Conservation (phyloP, 2,329 filamentous ascomycete species). For the Ophiocordyceps camponoti-saundersi region DNA sequence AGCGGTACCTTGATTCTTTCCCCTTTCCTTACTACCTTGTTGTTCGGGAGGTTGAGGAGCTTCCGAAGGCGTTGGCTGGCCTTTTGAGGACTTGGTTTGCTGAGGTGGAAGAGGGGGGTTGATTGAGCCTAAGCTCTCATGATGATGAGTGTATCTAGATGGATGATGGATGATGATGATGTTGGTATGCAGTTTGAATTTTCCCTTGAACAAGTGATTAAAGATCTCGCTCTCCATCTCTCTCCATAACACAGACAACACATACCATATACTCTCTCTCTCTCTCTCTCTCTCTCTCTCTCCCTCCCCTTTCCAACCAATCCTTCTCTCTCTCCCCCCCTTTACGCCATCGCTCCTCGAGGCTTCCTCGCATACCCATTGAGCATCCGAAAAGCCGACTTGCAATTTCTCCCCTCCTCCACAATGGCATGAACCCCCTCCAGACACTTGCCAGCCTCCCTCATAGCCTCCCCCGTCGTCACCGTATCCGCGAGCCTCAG, state of each 20-base stretch:
- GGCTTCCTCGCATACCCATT: conserved; percentile 50
- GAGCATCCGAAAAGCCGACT: conserved; percentile 43
- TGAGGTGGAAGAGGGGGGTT: conserved; percentile 35
- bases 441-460: conserved; percentile 40
- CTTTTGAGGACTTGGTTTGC: conserved; percentile 94
- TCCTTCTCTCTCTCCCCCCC: background rate
- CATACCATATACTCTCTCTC: no score
- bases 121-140: no score
- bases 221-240: no score
- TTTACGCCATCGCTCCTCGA: conserved; percentile 3
- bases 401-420: conserved; percentile 43
- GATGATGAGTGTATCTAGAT: background rate
- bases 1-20: conserved; percentile 86
- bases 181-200: no score
- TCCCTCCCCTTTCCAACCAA: background rate
- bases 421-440: conserved; percentile 43
- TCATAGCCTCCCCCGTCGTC: conserved; percentile 30
- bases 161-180: no score
- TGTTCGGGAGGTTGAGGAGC: conserved; percentile 77
- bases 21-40: conserved; percentile 96
- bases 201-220: no score
- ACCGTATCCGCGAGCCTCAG: conserved; percentile 35
- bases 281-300: no score
- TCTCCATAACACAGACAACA: no score
- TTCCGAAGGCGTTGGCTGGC: conserved; percentile 75